These are phyloP conservation scores for Sedum album DNA, from an alignment of 164 flowering plant genomes.

Conservation along the genomic window DNA sequence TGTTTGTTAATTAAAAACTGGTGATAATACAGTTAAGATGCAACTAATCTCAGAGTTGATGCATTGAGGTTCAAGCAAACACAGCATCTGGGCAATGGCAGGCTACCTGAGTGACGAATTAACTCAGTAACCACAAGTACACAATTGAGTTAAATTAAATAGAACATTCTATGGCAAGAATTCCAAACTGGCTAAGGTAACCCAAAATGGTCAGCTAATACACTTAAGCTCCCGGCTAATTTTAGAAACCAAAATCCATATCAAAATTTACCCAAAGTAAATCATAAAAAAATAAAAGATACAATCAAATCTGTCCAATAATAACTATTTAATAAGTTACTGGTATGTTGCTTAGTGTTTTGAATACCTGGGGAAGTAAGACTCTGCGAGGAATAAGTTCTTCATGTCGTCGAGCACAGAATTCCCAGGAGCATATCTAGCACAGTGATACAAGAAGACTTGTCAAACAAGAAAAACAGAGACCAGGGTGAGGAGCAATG, in stretches of 20 bases:
- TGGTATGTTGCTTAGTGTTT: not conserved
- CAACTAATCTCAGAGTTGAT: not conserved
- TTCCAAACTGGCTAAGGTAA: not conserved
- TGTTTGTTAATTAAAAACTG: not conserved
- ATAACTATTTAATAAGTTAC: not conserved
- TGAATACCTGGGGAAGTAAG: slow-evolving; percentile 71
- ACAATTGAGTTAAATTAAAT: not conserved
- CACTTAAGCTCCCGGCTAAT: not conserved
- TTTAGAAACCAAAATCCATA: not conserved
- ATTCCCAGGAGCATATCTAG: slow-evolving; percentile 98
- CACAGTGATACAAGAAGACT: not conserved
- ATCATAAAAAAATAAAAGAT: not conserved
- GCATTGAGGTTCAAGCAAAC: not conserved
- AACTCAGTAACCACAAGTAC: not conserved
- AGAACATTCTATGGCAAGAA: not conserved
- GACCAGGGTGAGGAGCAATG: not conserved
- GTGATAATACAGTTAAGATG: not conserved
- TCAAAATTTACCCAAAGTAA: not conserved
- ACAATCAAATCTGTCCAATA: not conserved
- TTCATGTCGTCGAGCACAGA: slow-evolving; percentile 98
- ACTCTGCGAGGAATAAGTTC: slow-evolving; percentile 91
- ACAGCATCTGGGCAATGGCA: not conserved
- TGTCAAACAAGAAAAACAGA: not conserved
- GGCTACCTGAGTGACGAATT: not conserved
- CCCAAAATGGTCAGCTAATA: not conserved